phyloP scores from a whole-genome alignment of 345 rosid genomes.

The Crucihimalaya himalaica region DNA sequence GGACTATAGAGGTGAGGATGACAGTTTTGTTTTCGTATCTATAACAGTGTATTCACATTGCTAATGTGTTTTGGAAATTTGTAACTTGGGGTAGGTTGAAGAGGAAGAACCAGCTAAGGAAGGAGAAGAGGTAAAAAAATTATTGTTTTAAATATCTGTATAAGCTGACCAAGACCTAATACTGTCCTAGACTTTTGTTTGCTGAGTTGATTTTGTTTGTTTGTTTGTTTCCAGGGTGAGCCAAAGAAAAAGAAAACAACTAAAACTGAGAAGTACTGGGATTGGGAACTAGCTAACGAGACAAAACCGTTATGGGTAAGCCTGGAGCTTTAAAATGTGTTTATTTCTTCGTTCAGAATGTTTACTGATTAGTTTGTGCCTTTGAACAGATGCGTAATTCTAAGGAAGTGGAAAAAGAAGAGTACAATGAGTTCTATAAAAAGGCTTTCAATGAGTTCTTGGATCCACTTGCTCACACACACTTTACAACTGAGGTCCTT shows the following conservation, averaged over 20 bases:
- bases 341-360: not conserved
- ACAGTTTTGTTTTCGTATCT: not conserved
- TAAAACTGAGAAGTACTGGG: slow-evolving; percentile 97
- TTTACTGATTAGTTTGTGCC: slow-evolving; percentile 13
- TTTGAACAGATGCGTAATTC: slow-evolving; percentile 72
- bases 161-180: not conserved
- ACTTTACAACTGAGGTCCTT: slow-evolving; percentile 88
- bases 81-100: slow-evolving; percentile 62
- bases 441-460: slow-evolving; percentile 89
- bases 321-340: not conserved
- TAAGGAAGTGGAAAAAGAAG: slow-evolving; percentile 81
- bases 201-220: slow-evolving; percentile 24
- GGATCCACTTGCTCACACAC: slow-evolving; percentile 85
- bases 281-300: slow-evolving; percentile 94
- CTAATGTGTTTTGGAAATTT: not conserved
- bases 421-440: slow-evolving; percentile 89
- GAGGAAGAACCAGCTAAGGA: slow-evolving; percentile 86
- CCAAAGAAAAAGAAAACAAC: slow-evolving; percentile 78
- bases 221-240: slow-evolving; percentile 59
- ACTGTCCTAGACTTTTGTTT: not conserved
- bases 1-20: slow-evolving; percentile 77
- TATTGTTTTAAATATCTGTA: not conserved
- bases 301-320: slow-evolving; percentile 98
- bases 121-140: slow-evolving; percentile 72
- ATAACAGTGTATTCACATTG: not conserved